Conservation (phyloP, 139 green algal species). For the Chlorella sp. region DNA sequence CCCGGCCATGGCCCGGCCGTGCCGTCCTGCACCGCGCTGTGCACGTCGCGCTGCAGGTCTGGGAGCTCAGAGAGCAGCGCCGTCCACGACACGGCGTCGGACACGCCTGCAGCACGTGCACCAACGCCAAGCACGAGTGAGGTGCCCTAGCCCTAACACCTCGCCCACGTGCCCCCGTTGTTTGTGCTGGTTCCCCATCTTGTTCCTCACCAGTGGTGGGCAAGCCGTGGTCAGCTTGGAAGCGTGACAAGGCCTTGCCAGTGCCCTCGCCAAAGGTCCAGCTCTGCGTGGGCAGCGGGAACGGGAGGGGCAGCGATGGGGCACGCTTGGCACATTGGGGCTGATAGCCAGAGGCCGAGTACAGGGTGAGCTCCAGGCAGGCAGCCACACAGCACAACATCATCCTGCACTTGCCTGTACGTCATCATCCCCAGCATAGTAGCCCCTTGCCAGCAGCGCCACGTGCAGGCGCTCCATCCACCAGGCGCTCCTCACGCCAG, state of each 20-base stretch:
- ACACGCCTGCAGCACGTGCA: neutral
- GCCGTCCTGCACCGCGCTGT: too few species aligned
- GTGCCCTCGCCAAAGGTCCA: constrained; percentile 2
- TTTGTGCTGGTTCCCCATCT: too few species aligned
- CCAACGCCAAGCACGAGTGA: too few species aligned
- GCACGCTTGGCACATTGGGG: too few species aligned
- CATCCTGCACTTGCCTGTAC: neutral
- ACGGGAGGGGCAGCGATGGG: too few species aligned
- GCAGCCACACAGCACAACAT: too few species aligned
- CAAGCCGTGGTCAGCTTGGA: constrained; percentile 2
- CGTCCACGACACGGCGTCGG: neutral
- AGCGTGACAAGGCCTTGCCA: neutral
- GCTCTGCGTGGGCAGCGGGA: too few species aligned
- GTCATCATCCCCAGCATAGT: constrained; percentile 7
- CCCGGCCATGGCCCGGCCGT: neutral
- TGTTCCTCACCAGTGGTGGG: too few species aligned
- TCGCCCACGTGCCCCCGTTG: too few species aligned
- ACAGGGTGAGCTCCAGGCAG: too few species aligned
- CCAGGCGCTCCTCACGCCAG: neutral
- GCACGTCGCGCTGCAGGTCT: neutral
- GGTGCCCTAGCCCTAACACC: too few species aligned
- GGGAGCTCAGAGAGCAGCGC: constrained; percentile 1
- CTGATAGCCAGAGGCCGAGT: too few species aligned
- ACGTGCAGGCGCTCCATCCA: constrained; percentile 9
- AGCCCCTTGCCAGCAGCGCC: constrained; percentile 8